A percentile compares a stretch with the other conserved stretches of the same genome.
Conservation (phyloP, 2,329 filamentous ascomycete genomes). For the Coniochaeta pulveracea region DNA sequence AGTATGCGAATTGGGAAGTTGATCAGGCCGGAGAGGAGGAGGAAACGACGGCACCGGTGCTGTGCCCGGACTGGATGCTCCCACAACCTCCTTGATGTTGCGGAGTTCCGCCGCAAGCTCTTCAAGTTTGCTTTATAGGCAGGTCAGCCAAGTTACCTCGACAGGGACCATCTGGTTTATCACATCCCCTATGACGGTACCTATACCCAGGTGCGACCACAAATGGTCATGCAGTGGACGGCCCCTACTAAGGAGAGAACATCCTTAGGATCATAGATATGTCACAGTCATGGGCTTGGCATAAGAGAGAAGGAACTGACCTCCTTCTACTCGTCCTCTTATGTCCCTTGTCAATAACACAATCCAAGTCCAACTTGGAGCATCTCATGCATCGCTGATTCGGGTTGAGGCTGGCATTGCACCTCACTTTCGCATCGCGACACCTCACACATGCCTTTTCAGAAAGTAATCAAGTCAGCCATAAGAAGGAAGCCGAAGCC, state of each 20-base stretch:
- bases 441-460: slow-evolving; percentile 20
- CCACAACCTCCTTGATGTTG: slow-evolving; percentile 41
- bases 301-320: slow-evolving; percentile 14
- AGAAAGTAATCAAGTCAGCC: too few relatives aligned
- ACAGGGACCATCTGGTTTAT: background rate
- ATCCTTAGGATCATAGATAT: background rate
- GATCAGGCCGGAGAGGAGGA: background rate
- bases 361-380: slow-evolving; percentile 28
- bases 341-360: slow-evolving; percentile 34
- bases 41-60: background rate
- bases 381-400: slow-evolving; percentile 33
- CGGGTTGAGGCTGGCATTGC: slow-evolving; percentile 24
- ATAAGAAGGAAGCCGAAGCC: too few relatives aligned
- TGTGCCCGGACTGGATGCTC: slow-evolving; percentile 4
- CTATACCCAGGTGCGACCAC: background rate
- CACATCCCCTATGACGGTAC: too few relatives aligned
- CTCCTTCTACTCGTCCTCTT: slow-evolving; percentile 34
- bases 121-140: slow-evolving; percentile 37
- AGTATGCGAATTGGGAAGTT: background rate
- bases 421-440: slow-evolving; percentile 18
- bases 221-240: background rate
- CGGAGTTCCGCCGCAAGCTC: slow-evolving; percentile 42
- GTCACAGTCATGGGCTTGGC: background rate
- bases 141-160: slow-evolving; percentile 5
- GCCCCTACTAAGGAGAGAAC: background rate